These are phyloP conservation scores for Kodamaea laetipori DNA, from an alignment of 805 yeast species.

Conservation along the genomic window DNA sequence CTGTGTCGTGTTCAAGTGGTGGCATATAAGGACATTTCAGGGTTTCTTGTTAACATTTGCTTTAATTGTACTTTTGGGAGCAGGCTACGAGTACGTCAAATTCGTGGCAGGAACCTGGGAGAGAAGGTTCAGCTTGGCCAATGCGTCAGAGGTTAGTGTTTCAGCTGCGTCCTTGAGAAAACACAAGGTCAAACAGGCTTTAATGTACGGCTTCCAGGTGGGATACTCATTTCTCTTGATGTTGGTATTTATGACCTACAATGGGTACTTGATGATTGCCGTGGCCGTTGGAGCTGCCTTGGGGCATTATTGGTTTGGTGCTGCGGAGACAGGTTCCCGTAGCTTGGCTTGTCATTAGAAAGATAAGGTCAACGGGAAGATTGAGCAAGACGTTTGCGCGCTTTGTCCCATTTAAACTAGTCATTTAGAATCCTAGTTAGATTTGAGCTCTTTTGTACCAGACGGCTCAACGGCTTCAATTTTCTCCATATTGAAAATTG, in stretches of 20 bases:
- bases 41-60: slow-evolving; percentile 57
- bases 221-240: slow-evolving; percentile 70
- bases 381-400: too few species aligned
- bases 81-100: slow-evolving; percentile 63
- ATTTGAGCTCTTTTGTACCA: too few species aligned
- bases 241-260: slow-evolving; percentile 86
- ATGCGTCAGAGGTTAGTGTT: not conserved
- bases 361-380: too few species aligned
- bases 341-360: slow-evolving; percentile 37
- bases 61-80: slow-evolving; percentile 49
- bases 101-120: slow-evolving; percentile 33
- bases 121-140: slow-evolving; percentile 6
- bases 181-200: slow-evolving; percentile 36
- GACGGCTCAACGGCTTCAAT: too few species aligned
- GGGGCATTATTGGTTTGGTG: slow-evolving; percentile 66
- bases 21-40: slow-evolving; percentile 63
- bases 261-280: slow-evolving; percentile 81
- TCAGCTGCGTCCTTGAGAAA: slow-evolving; percentile 16
- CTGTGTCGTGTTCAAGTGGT: slow-evolving; percentile 75
- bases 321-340: slow-evolving; percentile 14
- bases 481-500: too few species aligned
- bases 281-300: slow-evolving; percentile 70
- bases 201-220: slow-evolving; percentile 63
- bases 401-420: too few species aligned
- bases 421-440: too few species aligned